Base-by-base conservation (phyloP, 2,329 filamentous ascomycete genomes). In the Diplodia corticola region DNA sequence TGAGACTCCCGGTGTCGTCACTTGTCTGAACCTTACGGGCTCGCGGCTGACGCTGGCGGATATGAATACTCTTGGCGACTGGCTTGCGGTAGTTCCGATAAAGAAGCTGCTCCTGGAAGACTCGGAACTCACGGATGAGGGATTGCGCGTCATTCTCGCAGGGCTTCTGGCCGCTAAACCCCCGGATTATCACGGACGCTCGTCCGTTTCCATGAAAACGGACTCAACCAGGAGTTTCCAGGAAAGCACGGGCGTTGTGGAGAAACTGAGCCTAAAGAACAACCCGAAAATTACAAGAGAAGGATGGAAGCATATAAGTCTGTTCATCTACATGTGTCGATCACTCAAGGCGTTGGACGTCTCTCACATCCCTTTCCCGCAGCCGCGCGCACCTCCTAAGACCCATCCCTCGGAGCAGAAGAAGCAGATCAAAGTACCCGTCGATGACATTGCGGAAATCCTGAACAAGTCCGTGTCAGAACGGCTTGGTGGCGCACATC, bases 51-150 rank as follows among this genome's bases (percentile, higher is more conserved):
- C 94, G 67, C 79, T 96, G 53, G 86, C 90, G 2, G 95, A 99
- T 75, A 84, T 97, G 28, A 79, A 93, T 60, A 97, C 95, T 0
- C 83, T 99, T 1, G 92, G 93, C 59, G 95, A 99, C 75, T 99
- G 94, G 83, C 83, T 99, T 48, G 94, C 95, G 5, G 88, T 99
- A 6, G 94, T 98, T 0, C 94, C 95, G 0, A 89, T 98, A 2
- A 90, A 91, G 70, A 92, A 96, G 73, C 80, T 99, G 0, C 83
- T 96, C 6, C 80, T 98, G 64, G 93, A 97, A 73, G 92, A 96
- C 74, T 94, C 92, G 68, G 91, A 92, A 5, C 80, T 99, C 44
- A 91, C 86, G 1, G 93, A 98, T 72, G 93, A 96, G 75, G 92
- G 92, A 3, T 82, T 97, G 6, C 86, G 95, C 20, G 90, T 96